Base-by-base conservation (phyloP, 1,284 basidiomycete genomes). In the Earliella scabrosa region DNA sequence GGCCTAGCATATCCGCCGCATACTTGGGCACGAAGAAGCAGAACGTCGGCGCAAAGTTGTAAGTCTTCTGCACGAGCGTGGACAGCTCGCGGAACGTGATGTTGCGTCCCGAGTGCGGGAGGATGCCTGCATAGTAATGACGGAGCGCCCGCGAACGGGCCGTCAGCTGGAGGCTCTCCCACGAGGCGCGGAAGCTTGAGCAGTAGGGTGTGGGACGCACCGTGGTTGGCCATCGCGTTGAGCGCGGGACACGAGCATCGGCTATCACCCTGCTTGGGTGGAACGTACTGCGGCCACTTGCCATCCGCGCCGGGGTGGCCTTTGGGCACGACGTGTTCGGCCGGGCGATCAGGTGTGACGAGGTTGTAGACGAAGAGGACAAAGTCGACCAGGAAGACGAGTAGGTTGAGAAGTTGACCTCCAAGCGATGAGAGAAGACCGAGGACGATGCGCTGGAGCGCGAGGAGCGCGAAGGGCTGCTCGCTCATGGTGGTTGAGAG, bases 211-310 rank as follows among this genome's bases (percentile, higher is more conserved):
- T 31, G n/a, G 13, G n/a, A 52, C 80, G 41, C 58, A 88, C 87
- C 88, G 56, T 89, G 88, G 68, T 90, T 89, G 6, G 88, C 86
- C 80, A 92, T 75, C 0, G 87, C 85, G 63, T 92, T 92, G 58
- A 92, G 68, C 2, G 80, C 86, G 2, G 89, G 89, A 62, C 89
- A 92, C 5, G 82, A 79, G 61, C 81, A 82, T 6, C 89, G 76
- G 63, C 88, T 90, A 61, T 90, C 88, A 0, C 79, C 82, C 20
- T 82, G 77, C 58, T 70, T 72, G 0, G 87, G 82, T 3, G 84
- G 69, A 1, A 77, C 70, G 63, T 77, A 90, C 60, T 84, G 80
- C 1, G 90, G 88, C 90, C 90, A 92, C 48, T 79, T 69, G 0
- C 89, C 88, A n/a, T 74, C 80, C 49, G 74, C 79, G 0, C 89